Percentiles rank a stretch among this genome's conserved stretches.
These are phyloP conservation scores for Aspergillus pseudonomiae DNA, from an alignment of 2,329 filamentous ascomycete genomes.

Conservation along the genomic window DNA sequence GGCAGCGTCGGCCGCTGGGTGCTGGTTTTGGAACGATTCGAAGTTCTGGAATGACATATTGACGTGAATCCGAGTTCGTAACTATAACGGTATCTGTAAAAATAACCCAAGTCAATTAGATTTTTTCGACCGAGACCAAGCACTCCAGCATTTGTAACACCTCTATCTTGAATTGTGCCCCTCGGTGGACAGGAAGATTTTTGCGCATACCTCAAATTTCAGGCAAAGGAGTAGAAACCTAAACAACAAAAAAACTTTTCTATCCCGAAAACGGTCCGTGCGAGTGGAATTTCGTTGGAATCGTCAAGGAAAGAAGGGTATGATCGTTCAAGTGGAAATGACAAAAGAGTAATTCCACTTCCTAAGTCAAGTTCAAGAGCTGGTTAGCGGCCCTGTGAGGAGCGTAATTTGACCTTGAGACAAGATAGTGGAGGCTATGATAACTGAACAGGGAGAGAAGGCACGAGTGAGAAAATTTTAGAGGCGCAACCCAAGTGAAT, in stretches of 20 bases:
- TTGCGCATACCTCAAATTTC: constrained; percentile 25
- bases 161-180: not conserved
- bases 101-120: not conserved
- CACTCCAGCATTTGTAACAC: not conserved
- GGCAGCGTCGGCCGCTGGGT: constrained; percentile 57
- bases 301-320: constrained; percentile 45
- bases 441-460: not conserved
- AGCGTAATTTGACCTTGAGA: not conserved
- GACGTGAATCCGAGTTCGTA: constrained; percentile 24
- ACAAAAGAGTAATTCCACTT: constrained; percentile 33
- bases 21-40: constrained; percentile 65
- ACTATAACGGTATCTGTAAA: constrained; percentile 23
- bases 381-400: constrained; percentile 14
- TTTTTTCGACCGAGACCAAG: not conserved
- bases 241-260: constrained; percentile 27
- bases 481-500: not conserved
- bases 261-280: constrained; percentile 38
- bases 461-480: not conserved
- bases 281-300: constrained; percentile 42
- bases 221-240: constrained; percentile 25
- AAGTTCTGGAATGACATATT: constrained; percentile 70
- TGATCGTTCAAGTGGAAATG: constrained; percentile 37
- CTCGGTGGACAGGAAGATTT: not conserved
- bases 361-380: constrained; percentile 14
- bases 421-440: not conserved